A percentile compares a stretch with the other conserved stretches of the same genome.
These are phyloP conservation scores for Sporisorium iseilematis-ciliati DNA, from an alignment of 1,284 basidiomycete genomes.

Conservation along the genomic window DNA sequence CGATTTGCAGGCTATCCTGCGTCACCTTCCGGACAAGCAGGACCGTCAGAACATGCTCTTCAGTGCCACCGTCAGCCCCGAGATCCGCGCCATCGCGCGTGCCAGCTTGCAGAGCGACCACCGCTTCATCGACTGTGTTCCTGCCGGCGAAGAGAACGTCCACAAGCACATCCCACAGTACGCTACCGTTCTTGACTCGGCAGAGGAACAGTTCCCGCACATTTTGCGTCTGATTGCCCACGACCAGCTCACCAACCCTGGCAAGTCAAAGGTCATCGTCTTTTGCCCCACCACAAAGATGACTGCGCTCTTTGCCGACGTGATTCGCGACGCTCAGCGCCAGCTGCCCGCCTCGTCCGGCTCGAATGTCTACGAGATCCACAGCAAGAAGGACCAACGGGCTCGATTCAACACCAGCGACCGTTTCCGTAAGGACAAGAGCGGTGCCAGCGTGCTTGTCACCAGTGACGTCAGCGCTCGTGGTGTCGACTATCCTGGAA, in stretches of 20 bases:
- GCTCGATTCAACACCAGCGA: conserved; percentile 78
- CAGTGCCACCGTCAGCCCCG: conserved; percentile 80
- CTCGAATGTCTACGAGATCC: conserved; percentile 78
- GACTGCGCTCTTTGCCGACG: conserved; percentile 79
- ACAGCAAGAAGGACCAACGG: conserved; percentile 82
- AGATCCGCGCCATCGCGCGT: conserved; percentile 72
- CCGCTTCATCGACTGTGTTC: conserved; percentile 75
- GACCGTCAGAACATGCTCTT: conserved; percentile 92
- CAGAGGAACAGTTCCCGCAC: conserved; percentile 82
- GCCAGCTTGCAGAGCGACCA: conserved; percentile 76
- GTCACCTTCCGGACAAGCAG: conserved; percentile 77
- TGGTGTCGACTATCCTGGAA: conserved; percentile 75
- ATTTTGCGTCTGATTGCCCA: conserved; percentile 84
- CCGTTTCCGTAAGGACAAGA: conserved; percentile 77
- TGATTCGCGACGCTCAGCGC: conserved; percentile 65
- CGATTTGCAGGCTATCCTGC: conserved; percentile 83
- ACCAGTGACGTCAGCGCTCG: conserved; percentile 72
- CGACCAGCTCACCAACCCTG: conserved; percentile 84
- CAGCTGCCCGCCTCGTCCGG: conserved; percentile 36
- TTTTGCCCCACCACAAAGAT: conserved; percentile 92
- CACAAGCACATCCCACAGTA: conserved; percentile 84
- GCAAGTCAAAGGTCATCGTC: conserved; percentile 82
- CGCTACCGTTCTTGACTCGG: conserved; percentile 79
- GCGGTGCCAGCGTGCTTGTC: conserved; percentile 72
- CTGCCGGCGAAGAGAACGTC: conserved; percentile 76